Evolutionary conservation across 768 basidiomycete genomes (phyloP).

Genomic region (Lactarius quietus): DNA sequence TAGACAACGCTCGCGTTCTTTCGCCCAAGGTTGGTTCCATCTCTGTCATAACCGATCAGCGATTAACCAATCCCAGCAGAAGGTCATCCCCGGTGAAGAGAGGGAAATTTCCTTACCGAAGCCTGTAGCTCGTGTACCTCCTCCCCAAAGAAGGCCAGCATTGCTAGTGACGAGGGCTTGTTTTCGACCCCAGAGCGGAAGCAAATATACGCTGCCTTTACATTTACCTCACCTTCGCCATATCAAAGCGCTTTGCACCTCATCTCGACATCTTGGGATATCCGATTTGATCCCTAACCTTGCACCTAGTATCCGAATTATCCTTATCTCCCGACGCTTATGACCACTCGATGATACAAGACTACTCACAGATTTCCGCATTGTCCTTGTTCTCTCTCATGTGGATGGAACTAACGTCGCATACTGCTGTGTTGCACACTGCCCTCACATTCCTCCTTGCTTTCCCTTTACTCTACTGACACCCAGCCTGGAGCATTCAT

Average conservation of each 20-base stretch:
- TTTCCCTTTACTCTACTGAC: conserved; percentile 7
- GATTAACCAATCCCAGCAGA: conserved; percentile 16
- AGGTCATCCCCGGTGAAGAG: conserved; percentile 12
- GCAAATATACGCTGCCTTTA: conserved; percentile 69
- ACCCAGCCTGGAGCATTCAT: conserved; percentile 21
- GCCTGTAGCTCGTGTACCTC: conserved; percentile 13
- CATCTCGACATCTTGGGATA: conserved; percentile 28
- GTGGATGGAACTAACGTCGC: conserved; percentile 19
- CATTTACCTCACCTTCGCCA: conserved; percentile 72
- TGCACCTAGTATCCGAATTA: conserved; percentile 8
- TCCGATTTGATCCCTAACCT: conserved; percentile 24
- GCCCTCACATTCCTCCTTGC: conserved; percentile 1
- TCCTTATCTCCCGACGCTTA: conserved; percentile 18
- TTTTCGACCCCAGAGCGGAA: conserved; percentile 75
- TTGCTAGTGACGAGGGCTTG: conserved; percentile 19
- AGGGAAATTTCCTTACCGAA: conserved; percentile 9
- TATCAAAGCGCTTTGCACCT: conserved; percentile 47
- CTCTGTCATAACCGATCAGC: background rate
- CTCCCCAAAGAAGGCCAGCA: conserved; percentile 10
- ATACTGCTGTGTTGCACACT: conserved; percentile 14
- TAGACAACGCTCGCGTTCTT: conserved; percentile 7
- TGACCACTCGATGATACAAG: conserved; percentile 17
- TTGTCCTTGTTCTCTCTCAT: background rate
- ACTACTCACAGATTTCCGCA: conserved; percentile 13
- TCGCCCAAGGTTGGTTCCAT: conserved; percentile 16